Conservation (phyloP, 2,329 filamentous ascomycete species). For the Pochonia chlamydosporia region DNA sequence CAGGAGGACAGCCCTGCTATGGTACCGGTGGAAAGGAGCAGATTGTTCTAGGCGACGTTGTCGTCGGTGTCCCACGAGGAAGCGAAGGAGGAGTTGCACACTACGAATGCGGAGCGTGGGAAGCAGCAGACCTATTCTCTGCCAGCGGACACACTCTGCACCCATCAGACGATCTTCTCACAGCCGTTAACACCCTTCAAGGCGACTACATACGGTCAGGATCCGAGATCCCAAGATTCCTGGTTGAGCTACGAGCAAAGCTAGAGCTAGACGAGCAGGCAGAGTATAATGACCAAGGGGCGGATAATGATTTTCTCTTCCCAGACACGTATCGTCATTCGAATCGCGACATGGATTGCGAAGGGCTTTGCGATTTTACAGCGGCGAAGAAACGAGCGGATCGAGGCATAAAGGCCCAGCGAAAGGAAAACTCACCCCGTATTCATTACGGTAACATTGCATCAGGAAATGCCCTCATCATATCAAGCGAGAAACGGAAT, state of each 20-base stretch:
- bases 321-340: background rate
- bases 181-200: background rate
- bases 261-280: background rate
- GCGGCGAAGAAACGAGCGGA: background rate
- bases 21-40: background rate
- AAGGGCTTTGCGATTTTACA: background rate
- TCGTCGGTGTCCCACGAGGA: constrained; percentile 1
- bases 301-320: background rate
- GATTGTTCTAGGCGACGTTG: constrained; percentile 7
- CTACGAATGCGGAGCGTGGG: constrained; percentile 4
- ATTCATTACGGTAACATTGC: constrained; percentile 6
- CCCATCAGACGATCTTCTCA: background rate
- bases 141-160: constrained; percentile 2
- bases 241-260: background rate
- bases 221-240: background rate
- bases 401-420: background rate
- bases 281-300: background rate
- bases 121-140: background rate
- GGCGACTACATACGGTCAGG: background rate
- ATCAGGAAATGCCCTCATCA: constrained; percentile 4
- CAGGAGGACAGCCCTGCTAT: constrained; percentile 2
- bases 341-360: background rate
- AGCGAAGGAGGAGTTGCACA: constrained; percentile 4
- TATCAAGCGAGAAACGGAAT: constrained; percentile 3
- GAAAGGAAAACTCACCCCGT: background rate